Evolutionary conservation across 2,329 filamentous ascomycete species (phyloP).

Genomic region (Botrytis porri): DNA sequence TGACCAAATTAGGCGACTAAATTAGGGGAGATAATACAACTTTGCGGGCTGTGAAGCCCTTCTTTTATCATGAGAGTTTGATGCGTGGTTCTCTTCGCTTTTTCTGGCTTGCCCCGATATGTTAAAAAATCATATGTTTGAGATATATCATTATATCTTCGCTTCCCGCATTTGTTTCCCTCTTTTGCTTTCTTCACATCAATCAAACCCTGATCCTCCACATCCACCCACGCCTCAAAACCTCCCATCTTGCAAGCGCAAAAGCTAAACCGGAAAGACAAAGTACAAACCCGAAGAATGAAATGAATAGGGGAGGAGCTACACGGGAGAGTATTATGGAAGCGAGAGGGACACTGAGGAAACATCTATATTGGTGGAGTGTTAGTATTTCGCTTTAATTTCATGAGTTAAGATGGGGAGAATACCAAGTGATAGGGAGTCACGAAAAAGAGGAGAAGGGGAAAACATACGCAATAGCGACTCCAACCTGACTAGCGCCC

Average conservation of each 20-base stretch:
- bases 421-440: neutral
- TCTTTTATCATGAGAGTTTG: neutral
- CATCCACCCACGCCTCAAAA: neutral
- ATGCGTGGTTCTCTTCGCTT: neutral
- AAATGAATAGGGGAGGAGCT: neutral
- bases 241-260: neutral
- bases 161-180: neutral
- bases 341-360: neutral
- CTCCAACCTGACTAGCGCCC: constrained; percentile 34
- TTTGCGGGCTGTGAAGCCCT: too few relatives aligned
- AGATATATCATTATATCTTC: neutral
- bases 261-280: neutral
- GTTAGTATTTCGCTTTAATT: neutral
- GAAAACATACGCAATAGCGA: constrained; percentile 35
- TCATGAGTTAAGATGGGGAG: too few relatives aligned
- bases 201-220: neutral
- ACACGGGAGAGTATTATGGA: neutral
- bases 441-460: neutral
- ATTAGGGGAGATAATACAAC: neutral
- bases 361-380: neutral
- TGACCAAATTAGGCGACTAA: neutral
- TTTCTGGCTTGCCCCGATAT: neutral
- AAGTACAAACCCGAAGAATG: neutral
- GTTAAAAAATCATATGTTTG: neutral
- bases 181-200: neutral